phyloP scores from a whole-genome alignment of 108 stramenopile genomes.

The Schizochytrium sp. region DNA sequence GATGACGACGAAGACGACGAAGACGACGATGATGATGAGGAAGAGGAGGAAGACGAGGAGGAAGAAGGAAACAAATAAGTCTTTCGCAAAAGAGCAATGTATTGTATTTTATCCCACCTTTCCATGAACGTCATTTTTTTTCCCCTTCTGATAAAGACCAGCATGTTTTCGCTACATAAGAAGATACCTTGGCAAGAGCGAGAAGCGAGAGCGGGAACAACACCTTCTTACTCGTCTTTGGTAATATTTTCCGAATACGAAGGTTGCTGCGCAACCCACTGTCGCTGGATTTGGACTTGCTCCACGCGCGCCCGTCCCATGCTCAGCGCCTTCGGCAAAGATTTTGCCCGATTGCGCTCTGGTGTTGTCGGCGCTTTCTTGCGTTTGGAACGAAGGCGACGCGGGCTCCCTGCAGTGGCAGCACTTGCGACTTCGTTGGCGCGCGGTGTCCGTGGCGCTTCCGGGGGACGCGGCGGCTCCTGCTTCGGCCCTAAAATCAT shows the following conservation, averaged over 20 bases:
- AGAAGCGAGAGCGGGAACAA: too few species aligned
- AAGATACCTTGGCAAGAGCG: too few species aligned
- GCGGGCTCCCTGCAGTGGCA: not conserved
- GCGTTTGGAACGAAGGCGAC: not conserved
- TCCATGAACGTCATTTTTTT: too few species aligned
- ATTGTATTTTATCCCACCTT: too few species aligned
- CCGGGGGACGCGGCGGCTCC: not conserved
- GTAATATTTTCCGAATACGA: not conserved
- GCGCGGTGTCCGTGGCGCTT: not conserved
- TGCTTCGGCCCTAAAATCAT: not conserved
- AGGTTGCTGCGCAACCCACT: not conserved
- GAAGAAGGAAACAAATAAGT: too few species aligned
- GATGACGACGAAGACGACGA: not conserved
- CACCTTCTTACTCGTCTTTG: not conserved
- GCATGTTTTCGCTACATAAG: too few species aligned
- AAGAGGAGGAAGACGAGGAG: not conserved
- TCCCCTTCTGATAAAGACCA: too few species aligned
- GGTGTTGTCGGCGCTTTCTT: not conserved
- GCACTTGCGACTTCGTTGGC: too few species aligned
- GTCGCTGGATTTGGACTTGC: not conserved
- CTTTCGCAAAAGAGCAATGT: too few species aligned
- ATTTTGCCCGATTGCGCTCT: not conserved
- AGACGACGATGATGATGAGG: not conserved
- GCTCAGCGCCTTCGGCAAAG: not conserved
- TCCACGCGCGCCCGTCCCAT: conserved; percentile 1